Evolutionary conservation across 169 alveolate genomes (phyloP).

Genomic region (Cyclospora cayetanensis): DNA sequence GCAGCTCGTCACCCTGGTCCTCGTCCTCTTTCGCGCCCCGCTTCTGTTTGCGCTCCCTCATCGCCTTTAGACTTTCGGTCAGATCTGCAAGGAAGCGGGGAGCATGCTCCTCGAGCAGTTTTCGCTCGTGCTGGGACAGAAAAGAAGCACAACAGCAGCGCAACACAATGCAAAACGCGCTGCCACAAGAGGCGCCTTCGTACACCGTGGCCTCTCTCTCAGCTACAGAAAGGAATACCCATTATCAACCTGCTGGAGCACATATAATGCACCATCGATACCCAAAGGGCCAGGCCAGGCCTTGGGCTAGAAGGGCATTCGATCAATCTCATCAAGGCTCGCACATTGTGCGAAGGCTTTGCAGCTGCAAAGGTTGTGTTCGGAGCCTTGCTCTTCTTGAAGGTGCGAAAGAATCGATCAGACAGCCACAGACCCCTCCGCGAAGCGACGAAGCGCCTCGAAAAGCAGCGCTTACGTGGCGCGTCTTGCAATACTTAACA

Average conservation of each 20-base stretch:
- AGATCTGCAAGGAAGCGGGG: constrained; percentile 64
- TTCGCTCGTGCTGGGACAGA: constrained; percentile 43
- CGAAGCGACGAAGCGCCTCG: no score
- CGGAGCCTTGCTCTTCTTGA: no score
- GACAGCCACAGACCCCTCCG: no score
- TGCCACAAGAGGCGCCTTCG: background rate
- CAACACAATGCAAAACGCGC: no score
- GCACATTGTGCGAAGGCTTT: no score
- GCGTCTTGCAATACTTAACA: constrained; percentile 65
- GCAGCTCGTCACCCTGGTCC: constrained; percentile 60
- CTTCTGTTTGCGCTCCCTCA: constrained; percentile 60
- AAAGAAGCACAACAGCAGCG: background rate
- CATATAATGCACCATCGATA: background rate
- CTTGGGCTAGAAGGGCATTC: no score
- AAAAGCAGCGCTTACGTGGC: constrained; percentile 53
- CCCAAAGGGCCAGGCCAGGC: no score
- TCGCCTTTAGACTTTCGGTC: constrained; percentile 50
- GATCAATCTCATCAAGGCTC: no score
- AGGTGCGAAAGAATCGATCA: no score
- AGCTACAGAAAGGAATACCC: background rate
- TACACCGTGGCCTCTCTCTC: background rate
- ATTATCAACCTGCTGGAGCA: background rate
- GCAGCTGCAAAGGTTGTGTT: no score
- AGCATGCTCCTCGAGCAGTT: constrained; percentile 68
- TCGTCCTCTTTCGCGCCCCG: constrained; percentile 48